A percentile compares a stretch with the other conserved stretches of the same genome.
Evolutionary conservation across 1,284 basidiomycete genomes (phyloP).

Genomic region (Anthracocystis panici-leucophaei): DNA sequence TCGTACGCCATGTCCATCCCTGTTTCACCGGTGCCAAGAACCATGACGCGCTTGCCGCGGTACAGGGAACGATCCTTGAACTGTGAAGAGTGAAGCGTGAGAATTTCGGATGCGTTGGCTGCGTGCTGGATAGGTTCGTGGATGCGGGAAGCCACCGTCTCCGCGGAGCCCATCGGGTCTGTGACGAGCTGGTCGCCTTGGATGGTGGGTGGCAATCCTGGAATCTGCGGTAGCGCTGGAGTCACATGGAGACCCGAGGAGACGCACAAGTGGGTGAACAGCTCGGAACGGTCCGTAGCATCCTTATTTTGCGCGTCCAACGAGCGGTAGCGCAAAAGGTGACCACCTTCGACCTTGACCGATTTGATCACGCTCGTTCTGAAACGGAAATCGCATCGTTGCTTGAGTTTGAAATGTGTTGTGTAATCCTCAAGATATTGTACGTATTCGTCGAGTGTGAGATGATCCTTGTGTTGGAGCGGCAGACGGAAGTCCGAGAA

Average conservation of each 20-base stretch:
- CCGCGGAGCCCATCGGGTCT: slow-evolving; percentile 27
- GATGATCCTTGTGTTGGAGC: slow-evolving; percentile 74
- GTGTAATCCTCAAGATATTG: slow-evolving; percentile 75
- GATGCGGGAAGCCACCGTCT: slow-evolving; percentile 30
- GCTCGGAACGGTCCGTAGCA: slow-evolving; percentile 21
- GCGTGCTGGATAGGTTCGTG: slow-evolving; percentile 35
- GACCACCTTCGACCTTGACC: slow-evolving; percentile 39
- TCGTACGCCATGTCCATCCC: slow-evolving; percentile 77
- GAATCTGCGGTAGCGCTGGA: slow-evolving; percentile 50
- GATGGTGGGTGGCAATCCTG: slow-evolving; percentile 47
- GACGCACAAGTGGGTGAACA: slow-evolving; percentile 54
- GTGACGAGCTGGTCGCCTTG: slow-evolving; percentile 38
- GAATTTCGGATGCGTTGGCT: slow-evolving; percentile 39
- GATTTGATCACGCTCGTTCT: slow-evolving; percentile 47
- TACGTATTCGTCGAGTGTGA: slow-evolving; percentile 75
- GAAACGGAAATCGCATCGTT: slow-evolving; percentile 45
- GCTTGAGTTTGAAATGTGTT: slow-evolving; percentile 72
- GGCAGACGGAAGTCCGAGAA: slow-evolving; percentile 77
- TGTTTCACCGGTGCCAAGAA: slow-evolving; percentile 74
- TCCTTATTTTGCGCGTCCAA: background rate
- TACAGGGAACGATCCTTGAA: slow-evolving; percentile 59
- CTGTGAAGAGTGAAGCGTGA: slow-evolving; percentile 56
- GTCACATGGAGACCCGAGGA: slow-evolving; percentile 60
- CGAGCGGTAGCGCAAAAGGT: slow-evolving; percentile 30
- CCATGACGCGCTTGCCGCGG: slow-evolving; percentile 55